Percentiles rank a stretch among this genome's conserved stretches.
These are phyloP conservation scores for Leccinum insolens DNA, from an alignment of 1,284 basidiomycete genomes.

Conservation along the genomic window DNA sequence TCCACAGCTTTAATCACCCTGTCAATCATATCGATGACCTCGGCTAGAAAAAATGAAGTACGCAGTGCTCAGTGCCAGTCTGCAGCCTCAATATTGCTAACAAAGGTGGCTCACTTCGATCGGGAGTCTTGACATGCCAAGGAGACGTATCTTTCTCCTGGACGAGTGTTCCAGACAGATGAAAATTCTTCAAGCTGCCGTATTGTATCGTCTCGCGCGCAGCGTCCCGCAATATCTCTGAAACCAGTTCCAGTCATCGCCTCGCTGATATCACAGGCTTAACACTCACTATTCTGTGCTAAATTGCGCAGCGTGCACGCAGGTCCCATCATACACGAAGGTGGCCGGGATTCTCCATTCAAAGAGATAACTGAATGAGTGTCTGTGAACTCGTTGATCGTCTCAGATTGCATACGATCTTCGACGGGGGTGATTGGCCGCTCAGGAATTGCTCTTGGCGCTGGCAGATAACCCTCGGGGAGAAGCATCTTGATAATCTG, in stretches of 20 bases:
- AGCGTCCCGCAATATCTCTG: conserved; percentile 4
- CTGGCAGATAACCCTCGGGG: neutral
- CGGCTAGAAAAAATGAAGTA: conserved; percentile 8
- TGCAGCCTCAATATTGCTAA: neutral
- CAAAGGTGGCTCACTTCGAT: conserved; percentile 13
- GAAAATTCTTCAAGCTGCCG: conserved; percentile 21
- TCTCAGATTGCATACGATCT: neutral
- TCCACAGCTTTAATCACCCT: conserved; percentile 29
- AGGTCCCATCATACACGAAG: neutral
- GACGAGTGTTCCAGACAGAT: conserved; percentile 21
- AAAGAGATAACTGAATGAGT: neutral
- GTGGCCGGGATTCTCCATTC: neutral
- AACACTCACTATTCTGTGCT: conserved; percentile 18
- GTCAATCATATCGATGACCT: conserved; percentile 25
- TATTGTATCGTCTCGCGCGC: conserved; percentile 13
- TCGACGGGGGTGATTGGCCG: no score
- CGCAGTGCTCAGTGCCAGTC: neutral
- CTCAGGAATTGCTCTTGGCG: neutral
- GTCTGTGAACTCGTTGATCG: neutral
- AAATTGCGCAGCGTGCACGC: conserved; percentile 4
- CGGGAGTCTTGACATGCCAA: conserved; percentile 24
- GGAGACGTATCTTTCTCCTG: conserved; percentile 16
- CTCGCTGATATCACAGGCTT: neutral
- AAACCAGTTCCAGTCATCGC: neutral
- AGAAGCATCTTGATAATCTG: conserved; percentile 24